phyloP scores from a whole-genome alignment of 192 early-diverging fungal genomes.

The Gigaspora rosea region DNA sequence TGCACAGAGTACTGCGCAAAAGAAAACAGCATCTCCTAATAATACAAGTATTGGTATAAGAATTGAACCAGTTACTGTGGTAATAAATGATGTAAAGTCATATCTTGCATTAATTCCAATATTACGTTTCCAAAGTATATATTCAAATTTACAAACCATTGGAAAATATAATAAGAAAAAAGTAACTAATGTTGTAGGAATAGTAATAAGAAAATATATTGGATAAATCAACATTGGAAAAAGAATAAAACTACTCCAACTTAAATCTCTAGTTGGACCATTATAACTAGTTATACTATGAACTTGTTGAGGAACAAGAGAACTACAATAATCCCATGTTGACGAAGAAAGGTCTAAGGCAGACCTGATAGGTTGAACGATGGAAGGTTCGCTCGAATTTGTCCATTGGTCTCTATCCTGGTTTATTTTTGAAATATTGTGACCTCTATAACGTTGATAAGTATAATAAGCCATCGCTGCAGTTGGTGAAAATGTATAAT shows the following conservation, averaged over 20 bases:
- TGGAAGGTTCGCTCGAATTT: background rate
- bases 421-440: background rate
- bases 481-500: background rate
- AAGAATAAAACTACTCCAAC: background rate
- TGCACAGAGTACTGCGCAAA: background rate
- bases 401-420: background rate
- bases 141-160: slow-evolving; percentile 14
- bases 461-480: background rate
- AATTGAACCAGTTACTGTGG: background rate
- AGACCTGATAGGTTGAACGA: background rate
- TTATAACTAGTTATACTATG: background rate
- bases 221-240: background rate
- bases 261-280: background rate
- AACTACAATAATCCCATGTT: background rate
- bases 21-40: background rate
- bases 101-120: background rate
- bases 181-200: background rate
- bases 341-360: background rate
- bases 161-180: background rate
- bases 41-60: background rate
- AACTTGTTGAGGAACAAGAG: background rate
- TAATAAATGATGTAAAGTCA: background rate
- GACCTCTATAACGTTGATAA: background rate
- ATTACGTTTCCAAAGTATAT: background rate
- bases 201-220: background rate